Conservation (phyloP, 805 yeast species). For the Cephaloascus albidus region DNA sequence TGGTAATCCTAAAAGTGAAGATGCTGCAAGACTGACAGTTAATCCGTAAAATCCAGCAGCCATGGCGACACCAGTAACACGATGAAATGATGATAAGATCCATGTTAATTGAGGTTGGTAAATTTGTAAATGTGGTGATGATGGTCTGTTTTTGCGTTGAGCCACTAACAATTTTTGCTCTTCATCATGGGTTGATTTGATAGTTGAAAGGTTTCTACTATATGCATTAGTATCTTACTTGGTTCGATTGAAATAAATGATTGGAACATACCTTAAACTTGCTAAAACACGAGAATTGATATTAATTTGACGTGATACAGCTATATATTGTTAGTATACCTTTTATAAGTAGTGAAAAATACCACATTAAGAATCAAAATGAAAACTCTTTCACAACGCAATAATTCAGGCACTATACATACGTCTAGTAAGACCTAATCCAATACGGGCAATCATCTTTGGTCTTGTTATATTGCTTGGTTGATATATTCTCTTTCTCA, state of each 20-base stretch:
- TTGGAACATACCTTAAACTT: not conserved
- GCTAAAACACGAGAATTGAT: not conserved
- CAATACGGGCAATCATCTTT: not conserved
- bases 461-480: too few species aligned
- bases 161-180: slow-evolving; percentile 64
- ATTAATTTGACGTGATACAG: not conserved
- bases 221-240: not conserved
- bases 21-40: slow-evolving; percentile 65
- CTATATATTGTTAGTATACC: not conserved
- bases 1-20: slow-evolving; percentile 49
- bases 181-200: slow-evolving; percentile 44
- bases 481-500: too few species aligned
- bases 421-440: not conserved
- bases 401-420: too few species aligned
- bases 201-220: slow-evolving; percentile 18
- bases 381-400: too few species aligned
- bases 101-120: slow-evolving; percentile 88
- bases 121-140: slow-evolving; percentile 83
- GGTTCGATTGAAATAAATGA: not conserved
- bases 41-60: slow-evolving; percentile 74
- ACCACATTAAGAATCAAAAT: too few species aligned
- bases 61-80: slow-evolving; percentile 80
- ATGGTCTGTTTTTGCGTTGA: slow-evolving; percentile 84
- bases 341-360: too few species aligned
- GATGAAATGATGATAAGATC: slow-evolving; percentile 73